Evolutionary conservation across 805 yeast species (phyloP).

Genomic region (Saccharomycopsis oosterbeekiorum): DNA sequence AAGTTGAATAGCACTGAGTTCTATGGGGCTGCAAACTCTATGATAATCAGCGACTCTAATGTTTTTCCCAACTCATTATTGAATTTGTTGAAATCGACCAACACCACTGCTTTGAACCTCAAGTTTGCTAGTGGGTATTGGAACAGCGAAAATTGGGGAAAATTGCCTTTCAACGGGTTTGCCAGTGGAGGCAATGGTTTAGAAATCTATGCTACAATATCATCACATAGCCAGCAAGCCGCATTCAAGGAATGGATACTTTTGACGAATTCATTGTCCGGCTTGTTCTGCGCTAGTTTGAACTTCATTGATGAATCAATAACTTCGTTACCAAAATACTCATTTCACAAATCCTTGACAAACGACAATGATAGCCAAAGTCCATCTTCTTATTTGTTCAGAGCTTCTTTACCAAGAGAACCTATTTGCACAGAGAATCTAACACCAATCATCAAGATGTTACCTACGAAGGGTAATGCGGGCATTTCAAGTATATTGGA

Average conservation of each 20-base stretch:
- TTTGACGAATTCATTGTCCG: constrained; percentile 70
- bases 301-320: constrained; percentile 75
- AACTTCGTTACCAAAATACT: constrained; percentile 56
- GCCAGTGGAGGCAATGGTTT: constrained; percentile 90
- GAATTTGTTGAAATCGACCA: constrained; percentile 58
- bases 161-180: constrained; percentile 60
- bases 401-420: constrained; percentile 89
- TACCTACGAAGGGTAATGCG: constrained; percentile 87
- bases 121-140: constrained; percentile 93
- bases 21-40: constrained; percentile 7
- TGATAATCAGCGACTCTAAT: constrained; percentile 33
- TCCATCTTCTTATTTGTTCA: constrained; percentile 35
- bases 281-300: constrained; percentile 89
- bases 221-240: constrained; percentile 42
- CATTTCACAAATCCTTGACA: constrained; percentile 25
- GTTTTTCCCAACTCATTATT: constrained; percentile 76
- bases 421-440: constrained; percentile 95
- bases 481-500: constrained; percentile 80
- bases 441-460: constrained; percentile 81
- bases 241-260: constrained; percentile 62
- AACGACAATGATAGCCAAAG: constrained; percentile 7
- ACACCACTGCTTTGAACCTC: constrained; percentile 67
- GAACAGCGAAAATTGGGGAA: constrained; percentile 85
- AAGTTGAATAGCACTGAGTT: constrained; percentile 8
- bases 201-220: constrained; percentile 82